Conservation (phyloP, 2,329 filamentous ascomycete species). For the Daldinia eschscholtzii region DNA sequence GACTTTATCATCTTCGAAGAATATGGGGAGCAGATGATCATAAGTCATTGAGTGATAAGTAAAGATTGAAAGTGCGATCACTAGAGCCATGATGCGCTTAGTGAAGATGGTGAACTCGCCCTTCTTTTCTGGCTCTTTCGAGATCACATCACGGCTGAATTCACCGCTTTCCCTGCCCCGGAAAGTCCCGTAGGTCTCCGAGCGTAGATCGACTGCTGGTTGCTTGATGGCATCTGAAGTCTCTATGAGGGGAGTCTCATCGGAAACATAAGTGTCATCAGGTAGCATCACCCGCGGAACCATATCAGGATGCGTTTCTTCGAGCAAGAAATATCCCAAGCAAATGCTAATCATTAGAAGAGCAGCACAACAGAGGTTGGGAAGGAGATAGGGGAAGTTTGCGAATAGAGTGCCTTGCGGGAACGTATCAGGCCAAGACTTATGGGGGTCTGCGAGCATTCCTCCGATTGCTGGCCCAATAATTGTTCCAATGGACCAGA, state of each 20-base stretch:
- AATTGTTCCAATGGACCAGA: constrained; percentile 92
- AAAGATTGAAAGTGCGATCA: constrained; percentile 88
- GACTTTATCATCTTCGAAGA: constrained; percentile 81
- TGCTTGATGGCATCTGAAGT: constrained; percentile 81
- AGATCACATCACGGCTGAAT: constrained; percentile 57
- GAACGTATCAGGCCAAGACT: constrained; percentile 79
- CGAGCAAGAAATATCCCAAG: constrained; percentile 82
- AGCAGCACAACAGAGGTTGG: constrained; percentile 85
- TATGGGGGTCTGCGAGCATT: constrained; percentile 82
- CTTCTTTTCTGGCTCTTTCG: constrained; percentile 53
- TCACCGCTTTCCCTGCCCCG: constrained; percentile 59
- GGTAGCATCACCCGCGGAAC: constrained; percentile 65
- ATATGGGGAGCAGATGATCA: constrained; percentile 92
- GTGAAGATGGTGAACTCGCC: constrained; percentile 61
- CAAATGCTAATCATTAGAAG: constrained; percentile 84
- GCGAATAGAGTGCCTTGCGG: constrained; percentile 77
- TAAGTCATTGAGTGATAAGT: constrained; percentile 97
- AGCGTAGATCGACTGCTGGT: constrained; percentile 77
- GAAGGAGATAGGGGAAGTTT: constrained; percentile 86
- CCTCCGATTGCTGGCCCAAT: constrained; percentile 90
- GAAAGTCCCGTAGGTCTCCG: constrained; percentile 86
- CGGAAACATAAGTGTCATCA: constrained; percentile 65
- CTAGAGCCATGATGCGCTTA: constrained; percentile 77
- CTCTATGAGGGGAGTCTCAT: constrained; percentile 80
- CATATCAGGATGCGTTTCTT: constrained; percentile 91